Evolutionary conservation across 2,329 filamentous ascomycete genomes (phyloP), one percentile per base, ranked within the genome.

Genomic region (Sporothrix protearum): DNA sequence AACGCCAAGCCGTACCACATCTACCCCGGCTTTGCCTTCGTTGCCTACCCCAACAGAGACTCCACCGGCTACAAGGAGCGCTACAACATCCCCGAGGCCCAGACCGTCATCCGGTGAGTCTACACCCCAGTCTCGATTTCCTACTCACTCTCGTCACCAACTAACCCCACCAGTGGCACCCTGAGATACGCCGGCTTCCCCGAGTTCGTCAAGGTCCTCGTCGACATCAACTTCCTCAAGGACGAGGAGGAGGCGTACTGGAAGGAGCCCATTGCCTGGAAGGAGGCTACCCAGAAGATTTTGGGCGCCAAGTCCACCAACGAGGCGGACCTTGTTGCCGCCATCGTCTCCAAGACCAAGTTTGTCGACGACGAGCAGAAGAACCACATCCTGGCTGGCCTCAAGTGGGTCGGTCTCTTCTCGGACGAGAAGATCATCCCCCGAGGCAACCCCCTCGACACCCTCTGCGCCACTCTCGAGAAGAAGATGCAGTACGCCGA

Each of bases 41-140:
- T 97, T 76, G 93, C 91, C 55, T 98, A 98, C 92, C 92, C 92
- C 72, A 98, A 98, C 88, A 87, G 94, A 76, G 94, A 98, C 83
- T 94, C 90, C 25, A 96, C 92, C 19, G 86, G 88, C 9, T 98
- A 96, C 88, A 90, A 89, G 79, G 91, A 97, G 85, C 89, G 92
- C 74, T 97, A 97, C 87, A 83, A 88, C 81, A 97, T 97, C 78
- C 94, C 94, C 68, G 95, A 98, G 84, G 93, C 93, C 16, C 83
- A 97, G 82, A 97, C 92, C 68, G 88, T 97, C 77, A 85, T 97
- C 80, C 88, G 93, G 73, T 75, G 70, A 3, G 71, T 68, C 12
- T 1, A 14, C 5, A 10, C 10, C 7, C 49, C 45, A 7, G n/a
- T 67, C 1, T 49, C 10, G 22, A 6, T 42, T n/a, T 16, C 28